Evolutionary conservation across 129 eudicot genomes (phyloP), one percentile per base, ranked within the genome.

Genomic region (Artemisia tridentata): DNA sequence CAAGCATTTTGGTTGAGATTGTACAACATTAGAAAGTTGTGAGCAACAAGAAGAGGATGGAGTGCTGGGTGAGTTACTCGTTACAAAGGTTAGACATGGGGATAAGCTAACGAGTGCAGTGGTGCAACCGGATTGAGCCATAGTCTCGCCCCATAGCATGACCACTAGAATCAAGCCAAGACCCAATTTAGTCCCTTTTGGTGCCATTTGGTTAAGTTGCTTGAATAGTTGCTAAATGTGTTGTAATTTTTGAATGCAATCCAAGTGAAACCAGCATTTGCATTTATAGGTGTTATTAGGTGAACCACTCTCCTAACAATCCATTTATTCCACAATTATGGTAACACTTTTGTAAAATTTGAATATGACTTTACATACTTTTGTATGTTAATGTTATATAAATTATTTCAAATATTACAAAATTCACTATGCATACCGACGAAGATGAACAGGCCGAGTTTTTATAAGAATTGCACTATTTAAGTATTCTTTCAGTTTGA

Each of bases 41-140:
- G 81, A 75, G 86, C 97, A 90, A 68, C 97, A 90, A 2, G 91
- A 77, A 10, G 97, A 69, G 15, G 97, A 69, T 13, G 97, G 97
- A 7, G 79, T 76, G 8, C 45, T 7, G 0, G 97, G 76, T 27
- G 88, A 65, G 38, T 83, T 87, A 11, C 95, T 89, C 0, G 83
- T 63, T 0, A 85, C 76, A 52, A 69, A 87, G 65, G 57, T 72
- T 7, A 90, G 80, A 69, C 97, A 90, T 0, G 92, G 79, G 62
- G 85, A 75, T 71, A 91, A 51, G 84, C 84, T 77, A 43, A 88
- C 34, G 10, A 91, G 68, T 7, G 85, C 88, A n/a, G 47, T 76
- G 15, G 88, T 82, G 89, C 92, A 91, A 51, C 85, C 80, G 3
- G 90, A 75, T 83, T 88, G 91, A 72, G 92, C 97, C 29, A 7